Percentiles rank a stretch among this genome's conserved stretches.
Conservation (phyloP, 2,329 filamentous ascomycete species). For the Ceratocystis huliohia region DNA sequence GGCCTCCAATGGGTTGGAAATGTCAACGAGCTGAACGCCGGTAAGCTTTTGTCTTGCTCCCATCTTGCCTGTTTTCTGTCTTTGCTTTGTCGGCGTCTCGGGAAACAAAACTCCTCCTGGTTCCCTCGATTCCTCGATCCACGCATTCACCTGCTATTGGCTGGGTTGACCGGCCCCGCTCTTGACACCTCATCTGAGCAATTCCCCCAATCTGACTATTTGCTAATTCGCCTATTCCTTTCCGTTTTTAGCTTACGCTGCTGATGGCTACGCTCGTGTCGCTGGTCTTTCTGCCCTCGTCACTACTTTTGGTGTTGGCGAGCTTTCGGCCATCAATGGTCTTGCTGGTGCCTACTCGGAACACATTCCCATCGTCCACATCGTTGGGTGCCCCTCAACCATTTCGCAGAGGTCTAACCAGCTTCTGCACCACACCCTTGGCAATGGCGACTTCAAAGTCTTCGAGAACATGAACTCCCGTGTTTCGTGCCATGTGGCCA, state of each 20-base stretch:
- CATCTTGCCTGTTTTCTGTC: background rate
- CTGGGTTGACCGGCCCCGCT: background rate
- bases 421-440: conserved; percentile 55
- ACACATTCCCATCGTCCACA: conserved; percentile 57
- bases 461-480: conserved; percentile 65
- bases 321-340: conserved; percentile 61
- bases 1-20: conserved; percentile 55
- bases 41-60: conserved; percentile 31
- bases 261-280: conserved; percentile 66
- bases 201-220: too few species aligned
- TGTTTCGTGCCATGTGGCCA: conserved; percentile 59
- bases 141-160: background rate
- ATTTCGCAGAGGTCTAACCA: conserved; percentile 37
- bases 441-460: conserved; percentile 69
- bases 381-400: conserved; percentile 43
- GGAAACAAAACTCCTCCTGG: background rate
- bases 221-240: conserved; percentile 22
- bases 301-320: conserved; percentile 65
- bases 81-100: background rate
- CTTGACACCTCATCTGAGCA: background rate
- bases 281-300: conserved; percentile 57
- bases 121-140: conserved; percentile 14
- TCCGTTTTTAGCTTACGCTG: conserved; percentile 48
- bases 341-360: conserved; percentile 64
- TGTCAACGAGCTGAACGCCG: conserved; percentile 61